Conservation (phyloP, 345 rosid genomes). For the Arabis alpina region DNA sequence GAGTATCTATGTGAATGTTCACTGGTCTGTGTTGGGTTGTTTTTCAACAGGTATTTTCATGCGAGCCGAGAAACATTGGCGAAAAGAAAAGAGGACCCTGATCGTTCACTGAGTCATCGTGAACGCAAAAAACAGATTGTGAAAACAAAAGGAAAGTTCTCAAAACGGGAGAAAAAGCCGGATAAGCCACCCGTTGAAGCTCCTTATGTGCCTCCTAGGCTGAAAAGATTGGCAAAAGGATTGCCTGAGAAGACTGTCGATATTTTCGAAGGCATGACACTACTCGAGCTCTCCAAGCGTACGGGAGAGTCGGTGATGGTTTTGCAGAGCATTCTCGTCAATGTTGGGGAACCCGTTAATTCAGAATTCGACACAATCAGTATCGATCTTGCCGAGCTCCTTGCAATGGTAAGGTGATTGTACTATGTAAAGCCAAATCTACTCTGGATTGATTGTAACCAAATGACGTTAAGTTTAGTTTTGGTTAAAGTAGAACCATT, state of each 20-base stretch:
- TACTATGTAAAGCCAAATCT: not conserved
- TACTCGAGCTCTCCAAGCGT: constrained; percentile 77
- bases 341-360: constrained; percentile 75
- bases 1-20: not conserved
- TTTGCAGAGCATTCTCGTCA: constrained; percentile 69
- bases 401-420: constrained; percentile 67
- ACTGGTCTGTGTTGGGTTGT: constrained; percentile 14
- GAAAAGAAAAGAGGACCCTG: constrained; percentile 50
- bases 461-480: not conserved
- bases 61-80: constrained; percentile 58
- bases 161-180: constrained; percentile 50
- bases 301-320: constrained; percentile 60
- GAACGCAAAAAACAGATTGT: constrained; percentile 49
- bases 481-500: not conserved
- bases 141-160: constrained; percentile 58
- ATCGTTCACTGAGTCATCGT: constrained; percentile 56
- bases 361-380: constrained; percentile 82
- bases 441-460: not conserved
- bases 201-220: constrained; percentile 73
- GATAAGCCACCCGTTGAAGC: constrained; percentile 73
- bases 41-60: constrained; percentile 60
- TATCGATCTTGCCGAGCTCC: constrained; percentile 81
- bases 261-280: constrained; percentile 86
- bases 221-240: constrained; percentile 51
- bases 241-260: constrained; percentile 65